phyloP scores from a whole-genome alignment of 2,329 filamentous ascomycete species.

The Neonectria sp. region DNA sequence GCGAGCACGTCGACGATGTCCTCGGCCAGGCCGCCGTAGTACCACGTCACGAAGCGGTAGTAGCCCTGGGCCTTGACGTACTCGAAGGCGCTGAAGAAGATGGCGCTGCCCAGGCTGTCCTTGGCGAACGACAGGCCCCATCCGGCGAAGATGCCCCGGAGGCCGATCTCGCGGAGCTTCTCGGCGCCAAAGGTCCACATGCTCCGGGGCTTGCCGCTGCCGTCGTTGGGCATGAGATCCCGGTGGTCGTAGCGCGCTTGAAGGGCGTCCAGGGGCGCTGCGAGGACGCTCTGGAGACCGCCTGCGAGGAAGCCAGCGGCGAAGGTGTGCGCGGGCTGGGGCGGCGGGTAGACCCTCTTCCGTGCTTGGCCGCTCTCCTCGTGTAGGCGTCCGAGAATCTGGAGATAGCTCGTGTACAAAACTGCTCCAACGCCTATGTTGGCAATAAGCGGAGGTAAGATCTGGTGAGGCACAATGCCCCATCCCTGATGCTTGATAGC shows the following conservation, averaged over 20 bases:
- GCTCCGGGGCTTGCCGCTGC: slow-evolving; percentile 65
- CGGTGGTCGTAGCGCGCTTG: slow-evolving; percentile 79
- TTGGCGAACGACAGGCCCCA: slow-evolving; percentile 79
- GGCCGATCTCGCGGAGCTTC: slow-evolving; percentile 78
- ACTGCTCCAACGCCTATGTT: slow-evolving; percentile 83
- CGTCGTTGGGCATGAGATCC: slow-evolving; percentile 60
- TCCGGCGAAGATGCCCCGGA: slow-evolving; percentile 81
- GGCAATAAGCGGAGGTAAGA: slow-evolving; percentile 82
- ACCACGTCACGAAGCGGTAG: slow-evolving; percentile 79
- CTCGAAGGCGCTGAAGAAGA: slow-evolving; percentile 84
- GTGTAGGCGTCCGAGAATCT: slow-evolving; percentile 76
- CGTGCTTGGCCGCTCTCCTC: slow-evolving; percentile 70
- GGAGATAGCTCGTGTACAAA: slow-evolving; percentile 82
- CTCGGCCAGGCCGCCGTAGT: slow-evolving; percentile 73
- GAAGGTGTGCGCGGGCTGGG: slow-evolving; percentile 74
- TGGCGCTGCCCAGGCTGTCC: slow-evolving; percentile 77
- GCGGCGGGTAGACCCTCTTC: slow-evolving; percentile 80
- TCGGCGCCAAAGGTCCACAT: slow-evolving; percentile 81
- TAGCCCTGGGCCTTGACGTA: slow-evolving; percentile 81
- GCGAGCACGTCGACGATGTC: slow-evolving; percentile 67
- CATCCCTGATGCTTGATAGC: slow-evolving; percentile 80
- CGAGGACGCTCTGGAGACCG: slow-evolving; percentile 77
- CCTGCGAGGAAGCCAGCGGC: slow-evolving; percentile 80
- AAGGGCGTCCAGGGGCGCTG: slow-evolving; percentile 82
- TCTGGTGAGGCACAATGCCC: slow-evolving; percentile 81